phyloP scores from a whole-genome alignment of 805 yeast species.

The Saccharomycopsis sp. region DNA sequence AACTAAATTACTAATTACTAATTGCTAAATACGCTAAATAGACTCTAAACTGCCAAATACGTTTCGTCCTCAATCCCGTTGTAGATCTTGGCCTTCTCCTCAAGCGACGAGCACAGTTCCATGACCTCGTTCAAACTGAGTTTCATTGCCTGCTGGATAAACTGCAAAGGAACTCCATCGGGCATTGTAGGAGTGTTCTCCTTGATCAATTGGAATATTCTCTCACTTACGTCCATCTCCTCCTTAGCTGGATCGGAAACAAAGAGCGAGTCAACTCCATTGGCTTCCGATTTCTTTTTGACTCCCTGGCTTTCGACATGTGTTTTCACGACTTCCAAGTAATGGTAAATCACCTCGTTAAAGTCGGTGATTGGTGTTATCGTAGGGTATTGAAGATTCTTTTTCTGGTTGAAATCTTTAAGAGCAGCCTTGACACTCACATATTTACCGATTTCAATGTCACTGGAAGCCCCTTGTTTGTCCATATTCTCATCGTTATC shows the following conservation, averaged over 20 bases:
- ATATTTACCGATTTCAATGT: slow-evolving; percentile 44
- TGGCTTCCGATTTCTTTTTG: slow-evolving; percentile 21
- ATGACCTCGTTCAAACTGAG: slow-evolving; percentile 44
- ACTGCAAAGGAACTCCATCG: slow-evolving; percentile 69
- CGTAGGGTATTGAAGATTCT: slow-evolving; percentile 57
- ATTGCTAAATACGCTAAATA: too few relatives aligned
- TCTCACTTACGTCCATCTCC: slow-evolving; percentile 34
- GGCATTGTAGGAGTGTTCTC: slow-evolving; percentile 51
- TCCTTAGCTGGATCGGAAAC: slow-evolving; percentile 35
- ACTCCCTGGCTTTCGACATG: slow-evolving; percentile 53
- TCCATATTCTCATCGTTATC: slow-evolving; percentile 21
- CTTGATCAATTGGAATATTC: slow-evolving; percentile 41
- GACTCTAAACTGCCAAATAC: slow-evolving; percentile 42
- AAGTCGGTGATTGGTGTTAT: slow-evolving; percentile 52
- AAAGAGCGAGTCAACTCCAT: slow-evolving; percentile 33
- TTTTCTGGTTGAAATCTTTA: slow-evolving; percentile 56
- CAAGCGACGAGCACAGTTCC: slow-evolving; percentile 44
- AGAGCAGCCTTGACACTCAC: slow-evolving; percentile 53
- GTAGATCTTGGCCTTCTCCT: slow-evolving; percentile 64
- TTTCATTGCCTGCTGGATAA: slow-evolving; percentile 51
- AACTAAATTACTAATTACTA: too few relatives aligned
- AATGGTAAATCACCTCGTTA: slow-evolving; percentile 64
- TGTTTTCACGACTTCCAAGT: slow-evolving; percentile 52
- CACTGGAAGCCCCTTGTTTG: slow-evolving; percentile 27
- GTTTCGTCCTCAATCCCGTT: slow-evolving; percentile 63